phyloP scores from a whole-genome alignment of 139 green algal genomes.

The Chlamydomonas sphaeroides region DNA sequence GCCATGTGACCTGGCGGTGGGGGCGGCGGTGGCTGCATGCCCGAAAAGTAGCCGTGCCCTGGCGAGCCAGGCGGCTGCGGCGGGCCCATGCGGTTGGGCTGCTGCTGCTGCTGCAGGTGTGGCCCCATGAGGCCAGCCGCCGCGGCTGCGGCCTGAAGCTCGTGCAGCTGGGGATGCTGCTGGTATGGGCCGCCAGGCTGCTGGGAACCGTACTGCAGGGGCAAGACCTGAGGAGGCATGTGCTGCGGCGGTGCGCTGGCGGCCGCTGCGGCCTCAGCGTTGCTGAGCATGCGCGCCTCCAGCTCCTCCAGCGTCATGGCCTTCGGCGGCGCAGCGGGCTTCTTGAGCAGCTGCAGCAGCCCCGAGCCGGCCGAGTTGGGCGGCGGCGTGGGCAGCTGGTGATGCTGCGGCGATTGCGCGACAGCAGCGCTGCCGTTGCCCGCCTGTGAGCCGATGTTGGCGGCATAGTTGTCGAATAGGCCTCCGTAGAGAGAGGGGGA shows the following conservation, averaged over 20 bases:
- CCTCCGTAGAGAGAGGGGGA: too few relatives aligned
- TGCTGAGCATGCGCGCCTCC: slow-evolving; percentile 59
- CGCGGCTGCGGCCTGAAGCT: too few relatives aligned
- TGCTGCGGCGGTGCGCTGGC: neutral
- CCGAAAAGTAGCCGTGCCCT: too few relatives aligned
- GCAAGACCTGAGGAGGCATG: too few relatives aligned
- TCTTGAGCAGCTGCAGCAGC: slow-evolving; percentile 20
- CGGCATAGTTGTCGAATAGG: too few relatives aligned
- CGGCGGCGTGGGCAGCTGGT: neutral
- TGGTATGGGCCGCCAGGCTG: too few relatives aligned
- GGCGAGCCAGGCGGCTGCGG: too few relatives aligned
- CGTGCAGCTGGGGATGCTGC: too few relatives aligned
- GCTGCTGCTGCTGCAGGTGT: slow-evolving; percentile 15
- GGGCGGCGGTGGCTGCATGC: neutral
- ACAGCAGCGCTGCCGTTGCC: neutral
- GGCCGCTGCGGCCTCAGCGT: neutral
- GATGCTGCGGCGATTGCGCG: neutral
- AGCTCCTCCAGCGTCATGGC: slow-evolving; percentile 55
- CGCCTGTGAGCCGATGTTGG: neutral
- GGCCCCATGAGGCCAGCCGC: neutral
- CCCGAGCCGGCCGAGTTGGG: neutral
- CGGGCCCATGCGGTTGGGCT: neutral
- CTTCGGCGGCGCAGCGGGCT: neutral
- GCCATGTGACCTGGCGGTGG: too few relatives aligned
- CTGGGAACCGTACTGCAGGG: too few relatives aligned